These are phyloP conservation scores for Entelexis sorbosivorans DNA, from an alignment of 1,139 yeast genomes.

Conservation along the genomic window DNA sequence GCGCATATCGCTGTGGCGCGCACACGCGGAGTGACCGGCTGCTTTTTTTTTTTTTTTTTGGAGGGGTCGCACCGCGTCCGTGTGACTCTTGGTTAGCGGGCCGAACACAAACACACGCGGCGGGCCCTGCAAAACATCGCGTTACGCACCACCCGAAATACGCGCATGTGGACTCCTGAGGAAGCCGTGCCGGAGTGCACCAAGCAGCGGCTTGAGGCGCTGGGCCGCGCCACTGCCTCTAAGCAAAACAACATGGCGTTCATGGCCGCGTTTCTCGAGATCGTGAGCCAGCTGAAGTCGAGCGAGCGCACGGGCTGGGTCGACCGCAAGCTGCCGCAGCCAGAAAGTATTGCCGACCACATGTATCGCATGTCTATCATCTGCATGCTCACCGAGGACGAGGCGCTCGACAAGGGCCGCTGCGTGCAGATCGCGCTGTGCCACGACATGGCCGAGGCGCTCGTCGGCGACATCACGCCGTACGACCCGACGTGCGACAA, in stretches of 20 bases:
- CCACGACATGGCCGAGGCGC: slow-evolving; percentile 88
- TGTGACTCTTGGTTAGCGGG: slow-evolving; percentile 1
- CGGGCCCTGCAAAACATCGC: too few relatives aligned
- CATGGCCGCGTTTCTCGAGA: slow-evolving; percentile 48
- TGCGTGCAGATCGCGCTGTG: slow-evolving; percentile 81
- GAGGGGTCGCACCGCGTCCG: neutral
- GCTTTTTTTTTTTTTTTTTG: neutral
- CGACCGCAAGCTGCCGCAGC: slow-evolving; percentile 52
- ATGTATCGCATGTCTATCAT: slow-evolving; percentile 94
- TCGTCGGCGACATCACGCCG: slow-evolving; percentile 95
- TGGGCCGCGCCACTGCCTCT: slow-evolving; percentile 12
- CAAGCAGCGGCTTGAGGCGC: slow-evolving; percentile 15
- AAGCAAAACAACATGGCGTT: slow-evolving; percentile 29
- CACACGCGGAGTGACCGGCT: too few relatives aligned
- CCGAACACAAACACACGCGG: neutral
- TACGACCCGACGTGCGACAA: slow-evolving; percentile 48
- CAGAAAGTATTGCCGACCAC: slow-evolving; percentile 84
- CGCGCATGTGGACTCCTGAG: slow-evolving; percentile 24
- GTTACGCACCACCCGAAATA: neutral
- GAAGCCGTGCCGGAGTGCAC: slow-evolving; percentile 21
- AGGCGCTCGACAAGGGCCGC: slow-evolving; percentile 36
- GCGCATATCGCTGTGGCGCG: neutral
- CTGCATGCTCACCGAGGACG: slow-evolving; percentile 57
- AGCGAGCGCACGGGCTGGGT: slow-evolving; percentile 94
- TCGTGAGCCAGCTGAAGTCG: slow-evolving; percentile 61